Evolutionary conservation across 441 rosid species (phyloP).

Genomic region (Brassica balearica): DNA sequence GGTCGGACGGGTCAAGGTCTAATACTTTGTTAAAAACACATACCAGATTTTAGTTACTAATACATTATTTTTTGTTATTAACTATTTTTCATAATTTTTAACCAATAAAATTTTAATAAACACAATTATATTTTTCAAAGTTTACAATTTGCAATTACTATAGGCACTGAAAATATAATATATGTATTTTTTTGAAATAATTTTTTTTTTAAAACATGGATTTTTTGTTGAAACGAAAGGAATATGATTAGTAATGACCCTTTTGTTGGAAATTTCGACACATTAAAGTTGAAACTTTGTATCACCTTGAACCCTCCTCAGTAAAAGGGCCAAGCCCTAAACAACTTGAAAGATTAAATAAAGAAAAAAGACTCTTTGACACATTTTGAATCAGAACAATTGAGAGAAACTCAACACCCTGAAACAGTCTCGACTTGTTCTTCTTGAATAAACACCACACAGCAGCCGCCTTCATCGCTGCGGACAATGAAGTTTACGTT

Average conservation of each 20-base stretch:
- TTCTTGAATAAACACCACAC: constrained; percentile 26
- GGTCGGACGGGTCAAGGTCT: too few relatives aligned
- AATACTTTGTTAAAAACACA: too few relatives aligned
- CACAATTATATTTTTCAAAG: too few relatives aligned
- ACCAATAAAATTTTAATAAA: too few relatives aligned
- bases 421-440: constrained; percentile 11
- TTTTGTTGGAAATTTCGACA: constrained; percentile 42
- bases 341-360: constrained; percentile 26
- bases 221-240: too few relatives aligned
- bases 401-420: neutral
- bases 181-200: too few relatives aligned
- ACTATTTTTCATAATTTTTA: too few relatives aligned
- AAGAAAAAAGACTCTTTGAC: constrained; percentile 12
- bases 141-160: too few relatives aligned
- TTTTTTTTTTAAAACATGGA: too few relatives aligned
- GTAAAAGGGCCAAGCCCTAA: constrained; percentile 27
- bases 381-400: constrained; percentile 29
- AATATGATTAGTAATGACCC: neutral
- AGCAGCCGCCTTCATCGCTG: constrained; percentile 24
- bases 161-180: too few relatives aligned
- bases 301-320: constrained; percentile 24
- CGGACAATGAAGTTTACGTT: constrained; percentile 16
- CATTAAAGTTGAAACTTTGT: constrained; percentile 36
- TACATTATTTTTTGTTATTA: too few relatives aligned
- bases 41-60: too few relatives aligned